These are phyloP conservation scores for Pulveroboletus sp. DNA, from an alignment of 768 basidiomycete genomes.

Conservation along the genomic window DNA sequence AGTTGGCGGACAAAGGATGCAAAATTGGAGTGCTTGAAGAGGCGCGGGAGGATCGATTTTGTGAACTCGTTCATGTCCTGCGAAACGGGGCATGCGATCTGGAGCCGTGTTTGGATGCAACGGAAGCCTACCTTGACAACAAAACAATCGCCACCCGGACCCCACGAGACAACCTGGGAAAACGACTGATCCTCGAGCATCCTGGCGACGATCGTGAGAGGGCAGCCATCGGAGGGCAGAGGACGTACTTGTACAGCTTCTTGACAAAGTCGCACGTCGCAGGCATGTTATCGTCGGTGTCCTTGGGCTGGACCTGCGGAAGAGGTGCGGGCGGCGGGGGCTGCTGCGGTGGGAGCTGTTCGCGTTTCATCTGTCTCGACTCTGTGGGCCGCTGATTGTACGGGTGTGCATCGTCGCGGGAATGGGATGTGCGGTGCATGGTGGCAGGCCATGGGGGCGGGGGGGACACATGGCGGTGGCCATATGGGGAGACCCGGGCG, in stretches of 20 bases:
- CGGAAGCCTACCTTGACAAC: slow-evolving; percentile 68
- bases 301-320: slow-evolving; percentile 27
- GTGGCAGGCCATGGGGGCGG: slow-evolving; percentile 25
- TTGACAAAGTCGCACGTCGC: slow-evolving; percentile 93
- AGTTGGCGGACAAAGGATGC: slow-evolving; percentile 89
- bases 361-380: slow-evolving; percentile 28
- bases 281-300: slow-evolving; percentile 72
- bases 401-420: slow-evolving; percentile 41
- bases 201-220: slow-evolving; percentile 37
- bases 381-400: slow-evolving; percentile 26
- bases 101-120: neutral
- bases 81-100: slow-evolving; percentile 11
- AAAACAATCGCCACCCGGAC: slow-evolving; percentile 81
- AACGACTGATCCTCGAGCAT: slow-evolving; percentile 85
- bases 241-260: slow-evolving; percentile 82
- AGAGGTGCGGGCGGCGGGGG: slow-evolving; percentile 21
- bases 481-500: slow-evolving; percentile 23
- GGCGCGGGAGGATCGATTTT: slow-evolving; percentile 81
- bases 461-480: slow-evolving; percentile 28
- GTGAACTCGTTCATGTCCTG: slow-evolving; percentile 96
- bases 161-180: slow-evolving; percentile 78
- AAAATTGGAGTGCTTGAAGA: slow-evolving; percentile 96
- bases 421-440: slow-evolving; percentile 38
- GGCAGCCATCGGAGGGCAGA: neutral
- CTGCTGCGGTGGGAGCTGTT: slow-evolving; percentile 24